Evolutionary conservation across 257 asterid species (phyloP).

Genomic region (Haberlea rhodopensis): DNA sequence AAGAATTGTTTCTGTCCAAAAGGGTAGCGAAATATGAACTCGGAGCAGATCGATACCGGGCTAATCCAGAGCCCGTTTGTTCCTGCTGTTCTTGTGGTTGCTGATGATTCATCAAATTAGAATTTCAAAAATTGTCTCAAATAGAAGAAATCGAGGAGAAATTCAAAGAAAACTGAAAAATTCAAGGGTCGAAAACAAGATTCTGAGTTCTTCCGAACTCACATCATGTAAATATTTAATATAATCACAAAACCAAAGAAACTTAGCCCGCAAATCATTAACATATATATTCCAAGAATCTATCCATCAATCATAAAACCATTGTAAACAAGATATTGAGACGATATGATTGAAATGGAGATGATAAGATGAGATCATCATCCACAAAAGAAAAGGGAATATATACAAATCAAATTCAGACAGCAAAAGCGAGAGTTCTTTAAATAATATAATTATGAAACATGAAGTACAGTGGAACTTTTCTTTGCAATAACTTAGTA

Average conservation of each 20-base stretch:
- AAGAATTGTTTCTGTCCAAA: neutral
- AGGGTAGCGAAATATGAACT: neutral
- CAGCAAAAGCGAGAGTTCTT: constrained; percentile 7
- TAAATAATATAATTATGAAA: too few species aligned
- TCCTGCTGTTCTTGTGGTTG: constrained; percentile 24
- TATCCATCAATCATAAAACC: neutral
- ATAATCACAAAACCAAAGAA: neutral
- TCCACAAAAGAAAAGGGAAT: constrained; percentile 17
- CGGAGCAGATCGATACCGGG: constrained; percentile 1
- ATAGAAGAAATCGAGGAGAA: neutral
- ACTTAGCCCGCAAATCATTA: neutral
- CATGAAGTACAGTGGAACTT: neutral
- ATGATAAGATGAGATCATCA: constrained; percentile 21
- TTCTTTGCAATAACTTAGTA: neutral
- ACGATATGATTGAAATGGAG: constrained; percentile 16
- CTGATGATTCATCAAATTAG: constrained; percentile 29
- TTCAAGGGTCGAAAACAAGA: neutral
- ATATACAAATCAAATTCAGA: constrained; percentile 3
- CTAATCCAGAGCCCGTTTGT: neutral
- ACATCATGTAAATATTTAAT: neutral
- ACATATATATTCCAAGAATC: constrained; percentile 4
- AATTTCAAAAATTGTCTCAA: neutral
- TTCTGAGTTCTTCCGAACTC: neutral
- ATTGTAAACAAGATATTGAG: neutral
- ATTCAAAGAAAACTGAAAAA: constrained; percentile 13